Evolutionary conservation across 495 filamentous ascomycete genomes (phyloP).

Genomic region (Xylaria nigripes): DNA sequence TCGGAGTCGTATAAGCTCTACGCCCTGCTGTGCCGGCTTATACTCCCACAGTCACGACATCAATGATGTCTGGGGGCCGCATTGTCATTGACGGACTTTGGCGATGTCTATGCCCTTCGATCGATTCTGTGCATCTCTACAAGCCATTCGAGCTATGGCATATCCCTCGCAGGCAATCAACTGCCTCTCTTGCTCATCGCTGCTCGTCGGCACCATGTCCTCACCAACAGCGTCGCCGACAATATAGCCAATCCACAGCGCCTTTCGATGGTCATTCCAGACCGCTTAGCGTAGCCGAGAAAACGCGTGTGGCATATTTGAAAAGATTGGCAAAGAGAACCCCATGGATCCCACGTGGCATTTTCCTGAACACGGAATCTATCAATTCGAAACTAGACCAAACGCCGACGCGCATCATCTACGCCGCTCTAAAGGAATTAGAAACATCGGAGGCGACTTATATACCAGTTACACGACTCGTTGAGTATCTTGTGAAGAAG

Average conservation of each 20-base stretch:
- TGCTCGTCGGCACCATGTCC: background rate
- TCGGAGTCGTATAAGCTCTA: background rate
- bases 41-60: constrained; percentile 1
- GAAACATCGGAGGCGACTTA: constrained; percentile 21
- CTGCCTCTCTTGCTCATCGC: constrained; percentile 3
- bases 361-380: constrained; percentile 9
- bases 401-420: constrained; percentile 32
- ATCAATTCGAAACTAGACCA: constrained; percentile 15
- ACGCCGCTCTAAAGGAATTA: constrained; percentile 37
- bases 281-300: background rate
- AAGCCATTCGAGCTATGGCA: constrained; percentile 13
- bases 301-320: constrained; percentile 17
- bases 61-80: constrained; percentile 38
- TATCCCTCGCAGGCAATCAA: constrained; percentile 11
- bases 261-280: background rate
- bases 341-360: constrained; percentile 19
- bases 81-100: constrained; percentile 54
- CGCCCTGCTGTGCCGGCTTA: background rate
- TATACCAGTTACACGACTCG: constrained; percentile 31
- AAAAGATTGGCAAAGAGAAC: constrained; percentile 18
- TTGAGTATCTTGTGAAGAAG: constrained; percentile 51
- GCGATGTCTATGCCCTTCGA: constrained; percentile 58
- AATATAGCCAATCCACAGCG: constrained; percentile 1
- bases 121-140: constrained; percentile 30
- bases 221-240: constrained; percentile 11